Evolutionary conservation across 495 filamentous ascomycete genomes (phyloP), one percentile per base, ranked within the genome.

Genomic region (Pyrenula massariospora): DNA sequence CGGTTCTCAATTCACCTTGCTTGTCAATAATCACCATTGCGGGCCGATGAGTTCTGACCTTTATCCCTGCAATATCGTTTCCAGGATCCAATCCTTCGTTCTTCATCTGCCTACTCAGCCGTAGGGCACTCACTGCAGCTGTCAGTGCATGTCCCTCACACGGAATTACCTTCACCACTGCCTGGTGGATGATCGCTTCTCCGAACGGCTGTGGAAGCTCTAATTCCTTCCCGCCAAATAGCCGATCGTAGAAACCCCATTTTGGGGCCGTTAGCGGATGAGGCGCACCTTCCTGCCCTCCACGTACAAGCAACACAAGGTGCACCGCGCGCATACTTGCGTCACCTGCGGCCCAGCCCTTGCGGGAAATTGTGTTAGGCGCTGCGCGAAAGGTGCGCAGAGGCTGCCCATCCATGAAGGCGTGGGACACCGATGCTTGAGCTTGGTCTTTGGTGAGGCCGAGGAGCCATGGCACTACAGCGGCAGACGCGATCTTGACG

Each of bases 301-400:
- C 36, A n/a, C 36, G 55, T 2, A 61, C 62, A 1, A 75, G 55
- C 0, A 72, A 53, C 0, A 64, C 63, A n/a, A 77, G 59, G n/a
- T 76, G 67, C 3, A 79, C 71, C 1, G 74, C 75, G 25, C 74
- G 65, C 59, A 68, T 70, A n/a, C 65, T 66, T 1, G 76, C 74
- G 59, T 76, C 70, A 1, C 68, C 76, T 1, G 69, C 73, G 0
- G 73, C 74, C 76, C 76, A 77, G 0, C 74, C 75, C 56, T 77
- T 77, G 0, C 72, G 65, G 5, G 71, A 67, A 10, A 63, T 66
- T 0, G 74, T 68, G 48, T 76, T 76, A 3, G 60, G 53, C 0
- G 54, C 61, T 5, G 62, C 58, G 1, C 73, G 66, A 52, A 66
- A 77, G 2, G 65, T 58, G 3, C 72, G 67, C 0, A 65, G 62